Base-by-base conservation (phyloP, 352 stramenopile species). In the Phytophthora citrophthora region DNA sequence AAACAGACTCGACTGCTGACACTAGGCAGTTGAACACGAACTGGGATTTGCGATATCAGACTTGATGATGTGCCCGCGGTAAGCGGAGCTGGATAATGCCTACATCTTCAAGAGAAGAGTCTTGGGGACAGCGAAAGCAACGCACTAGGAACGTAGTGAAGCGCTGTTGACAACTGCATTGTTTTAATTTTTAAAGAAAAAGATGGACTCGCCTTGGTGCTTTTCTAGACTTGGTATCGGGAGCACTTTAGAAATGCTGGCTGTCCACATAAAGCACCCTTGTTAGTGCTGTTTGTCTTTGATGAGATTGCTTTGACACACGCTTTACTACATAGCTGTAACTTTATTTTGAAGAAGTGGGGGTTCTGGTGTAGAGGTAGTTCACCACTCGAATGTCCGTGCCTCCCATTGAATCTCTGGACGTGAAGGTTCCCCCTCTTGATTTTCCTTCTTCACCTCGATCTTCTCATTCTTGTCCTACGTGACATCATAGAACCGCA, bases 361-460 rank as follows among this genome's bases (percentile, higher is more conserved):
- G 13, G 20, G 18, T 18, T 49, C 36, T 24, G 44, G 12, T n/a
- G n/a, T n/a, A n/a, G n/a, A n/a, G n/a, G n/a, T 39, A 23, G 54
- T 10, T 72, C 58, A 74, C 61, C 66, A 74, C 66, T 74, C 61
- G 54, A 74, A 74, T 61, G 49, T 64, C 54, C 51, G 66, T 27
- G 54, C 12, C 39, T 70, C 51, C 66, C 66, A 74, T 34, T 61
- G 43, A 41, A 73, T 61, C 40, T 60, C 58, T 9, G 20, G 46
- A 12, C 27, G 44, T n/a, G 60, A 38, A 29, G 5, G 18, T 18
- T 64, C 47, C 6, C 54, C 38, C 6, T 62, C 54, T 13, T 12
- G 39, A 5, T 2, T 18, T 38, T 43, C 58, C 40, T 64, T 31
- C 34, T 64, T 53, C 43, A 54, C 26, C 36, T 50, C 39, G 9